Conservation (phyloP, 345 rosid species). For the Mallotus nudiflorus region DNA sequence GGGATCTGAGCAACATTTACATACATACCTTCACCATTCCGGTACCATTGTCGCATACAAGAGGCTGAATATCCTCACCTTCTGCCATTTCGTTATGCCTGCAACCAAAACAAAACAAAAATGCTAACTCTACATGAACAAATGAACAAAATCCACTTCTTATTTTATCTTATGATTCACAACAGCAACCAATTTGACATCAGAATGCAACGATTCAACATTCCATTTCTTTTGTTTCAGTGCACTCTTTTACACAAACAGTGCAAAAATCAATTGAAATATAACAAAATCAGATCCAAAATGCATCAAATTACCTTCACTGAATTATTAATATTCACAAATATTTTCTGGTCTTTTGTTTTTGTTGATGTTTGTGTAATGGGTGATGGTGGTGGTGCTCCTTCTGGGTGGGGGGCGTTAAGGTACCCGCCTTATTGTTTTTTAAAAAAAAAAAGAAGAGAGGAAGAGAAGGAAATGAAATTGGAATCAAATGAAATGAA, state of each 20-base stretch:
- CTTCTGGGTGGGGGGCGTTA: conserved; percentile 18
- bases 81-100: conserved; percentile 57
- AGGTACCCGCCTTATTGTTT: conserved; percentile 45
- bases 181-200: not conserved
- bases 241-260: not conserved
- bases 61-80: conserved; percentile 52
- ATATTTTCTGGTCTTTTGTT: no score
- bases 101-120: conserved; percentile 17
- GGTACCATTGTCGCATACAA: conserved; percentile 73
- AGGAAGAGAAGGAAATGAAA: conserved; percentile 25
- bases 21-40: conserved; percentile 65
- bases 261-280: not conserved
- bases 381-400: not conserved
- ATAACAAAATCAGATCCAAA: no score
- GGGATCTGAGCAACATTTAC: not conserved
- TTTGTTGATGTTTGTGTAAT: not conserved
- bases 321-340: no score
- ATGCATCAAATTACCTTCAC: conserved; percentile 1
- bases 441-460: conserved; percentile 30
- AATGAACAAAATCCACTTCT: not conserved
- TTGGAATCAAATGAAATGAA: conserved; percentile 23
- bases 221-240: not conserved
- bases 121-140: not conserved
- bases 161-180: no score
- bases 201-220: not conserved